Evolutionary conservation across 371 early-diverging fungal genomes (phyloP), one percentile per base, ranked within the genome.

Genomic region (Haplosporangium sp.): DNA sequence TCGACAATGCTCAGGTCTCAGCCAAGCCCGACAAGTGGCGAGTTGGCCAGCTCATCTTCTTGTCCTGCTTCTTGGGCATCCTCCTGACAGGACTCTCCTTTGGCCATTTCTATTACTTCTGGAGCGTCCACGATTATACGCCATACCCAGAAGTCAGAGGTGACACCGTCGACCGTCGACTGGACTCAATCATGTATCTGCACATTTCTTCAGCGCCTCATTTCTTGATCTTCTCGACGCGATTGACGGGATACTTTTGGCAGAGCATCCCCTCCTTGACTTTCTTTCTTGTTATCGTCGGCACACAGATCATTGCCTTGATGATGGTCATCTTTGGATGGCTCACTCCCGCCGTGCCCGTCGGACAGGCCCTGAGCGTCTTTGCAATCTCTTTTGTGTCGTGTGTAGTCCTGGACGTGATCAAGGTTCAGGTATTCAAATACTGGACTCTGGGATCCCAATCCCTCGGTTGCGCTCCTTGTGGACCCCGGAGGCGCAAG

Each of bases 201-300:
- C 93, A 96, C 65, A 92, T 96, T 62, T 95, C 95, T 8, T 95
- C 93, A 6, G 89, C 89, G 8, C 96, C 96, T 18, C 96, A 96
- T 84, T 96, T 96, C 85, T 91, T 94, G 42, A 96, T 96, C 80
- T 96, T 95, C 81, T 94, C 94, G 40, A 95, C 96, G 12, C 91
- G 95, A 55, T 82, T 95, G 29, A 89, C 92, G n/a, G 91, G 93
- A 18, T 92, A 88, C 84, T 95, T 94, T 87, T 95, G 93, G 91
- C 88, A 91, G 76, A 89, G 87, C 62, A 81, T 89, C 76, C 95
- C 95, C 5, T 87, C 89, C 20, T 80, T 82, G 83, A 74, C 83
- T 55, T 95, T 95, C 72, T 85, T 87, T 16, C 67, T 82, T 9
- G 93, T 92, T 60, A 93, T 96, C 56, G 83, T 92, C 42, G 96